Conservation (phyloP, 2,329 filamentous ascomycete species). For the Aureobasidium musti region DNA sequence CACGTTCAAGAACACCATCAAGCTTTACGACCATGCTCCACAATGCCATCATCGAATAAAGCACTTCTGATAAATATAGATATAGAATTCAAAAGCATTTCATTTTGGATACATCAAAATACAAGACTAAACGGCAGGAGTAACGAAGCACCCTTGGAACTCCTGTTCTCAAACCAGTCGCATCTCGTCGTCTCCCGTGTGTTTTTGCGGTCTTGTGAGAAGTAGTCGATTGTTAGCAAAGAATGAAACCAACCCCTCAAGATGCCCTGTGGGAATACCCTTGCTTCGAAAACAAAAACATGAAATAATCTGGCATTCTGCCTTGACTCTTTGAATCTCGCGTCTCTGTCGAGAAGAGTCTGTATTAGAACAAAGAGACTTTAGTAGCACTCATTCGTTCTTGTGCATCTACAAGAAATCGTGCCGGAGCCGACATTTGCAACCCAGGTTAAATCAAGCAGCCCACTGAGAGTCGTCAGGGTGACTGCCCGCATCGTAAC, state of each 20-base stretch:
- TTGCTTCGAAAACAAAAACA: slow-evolving; percentile 10
- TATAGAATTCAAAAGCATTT: not conserved
- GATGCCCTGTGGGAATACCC: slow-evolving; percentile 24
- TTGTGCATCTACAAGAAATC: not conserved
- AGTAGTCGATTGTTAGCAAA: slow-evolving; percentile 1
- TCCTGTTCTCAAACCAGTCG: slow-evolving; percentile 7
- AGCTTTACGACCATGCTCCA: slow-evolving; percentile 1
- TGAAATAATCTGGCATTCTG: not conserved
- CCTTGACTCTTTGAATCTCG: not conserved
- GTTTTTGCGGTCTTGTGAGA: slow-evolving; percentile 3
- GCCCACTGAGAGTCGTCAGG: slow-evolving; percentile 46
- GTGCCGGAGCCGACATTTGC: not conserved
- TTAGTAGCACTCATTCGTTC: not conserved
- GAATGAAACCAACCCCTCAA: slow-evolving; percentile 4
- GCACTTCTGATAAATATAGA: slow-evolving; percentile 1
- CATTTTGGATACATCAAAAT: slow-evolving; percentile 15
- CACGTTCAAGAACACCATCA: not conserved
- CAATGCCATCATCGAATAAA: slow-evolving; percentile 4
- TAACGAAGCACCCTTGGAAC: not conserved
- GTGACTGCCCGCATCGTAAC: slow-evolving; percentile 35
- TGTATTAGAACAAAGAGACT: not conserved
- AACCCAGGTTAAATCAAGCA: slow-evolving; percentile 11
- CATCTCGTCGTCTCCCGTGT: slow-evolving; percentile 15
- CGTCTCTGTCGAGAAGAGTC: not conserved
- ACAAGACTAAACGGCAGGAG: slow-evolving; percentile 8